Evolutionary conservation across 1,284 basidiomycete genomes (phyloP).

Genomic region (Marasmius oreades): DNA sequence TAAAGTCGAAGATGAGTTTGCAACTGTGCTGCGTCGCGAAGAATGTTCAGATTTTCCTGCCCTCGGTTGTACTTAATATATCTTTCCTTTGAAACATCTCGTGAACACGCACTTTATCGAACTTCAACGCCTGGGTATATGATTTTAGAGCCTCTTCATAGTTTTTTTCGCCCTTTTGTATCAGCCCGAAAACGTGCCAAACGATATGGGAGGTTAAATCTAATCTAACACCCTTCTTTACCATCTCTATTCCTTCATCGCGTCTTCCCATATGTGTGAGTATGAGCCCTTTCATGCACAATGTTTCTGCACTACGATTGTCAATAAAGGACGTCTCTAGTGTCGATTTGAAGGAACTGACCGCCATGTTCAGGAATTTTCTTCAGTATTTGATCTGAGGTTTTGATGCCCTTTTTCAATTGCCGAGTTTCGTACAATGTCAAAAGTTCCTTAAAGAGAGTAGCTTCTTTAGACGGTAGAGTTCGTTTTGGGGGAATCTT

Average conservation of each 20-base stretch:
- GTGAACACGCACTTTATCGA: slow-evolving; percentile 71
- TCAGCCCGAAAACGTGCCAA: slow-evolving; percentile 97
- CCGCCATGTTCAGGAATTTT: slow-evolving; percentile 96
- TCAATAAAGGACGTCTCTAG: neutral
- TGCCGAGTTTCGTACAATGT: slow-evolving; percentile 88
- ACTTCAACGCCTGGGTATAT: slow-evolving; percentile 77
- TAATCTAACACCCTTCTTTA: slow-evolving; percentile 84
- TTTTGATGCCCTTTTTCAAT: slow-evolving; percentile 88
- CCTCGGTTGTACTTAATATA: slow-evolving; percentile 13
- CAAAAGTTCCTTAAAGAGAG: slow-evolving; percentile 88
- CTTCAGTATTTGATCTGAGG: slow-evolving; percentile 92
- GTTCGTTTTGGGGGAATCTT: slow-evolving; percentile 35
- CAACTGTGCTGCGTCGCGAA: slow-evolving; percentile 88
- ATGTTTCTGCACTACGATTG: slow-evolving; percentile 61
- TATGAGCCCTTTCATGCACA: slow-evolving; percentile 92
- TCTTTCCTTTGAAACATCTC: slow-evolving; percentile 1
- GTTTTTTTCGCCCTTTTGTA: slow-evolving; percentile 89
- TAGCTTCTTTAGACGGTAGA: slow-evolving; percentile 75
- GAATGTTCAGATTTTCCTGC: slow-evolving; percentile 91
- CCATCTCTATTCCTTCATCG: slow-evolving; percentile 81
- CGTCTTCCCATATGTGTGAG: slow-evolving; percentile 82
- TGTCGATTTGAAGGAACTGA: slow-evolving; percentile 30
- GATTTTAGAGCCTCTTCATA: slow-evolving; percentile 89
- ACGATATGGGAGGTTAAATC: slow-evolving; percentile 94
- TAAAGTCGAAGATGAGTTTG: slow-evolving; percentile 90